Evolutionary conservation across 768 basidiomycete species (phyloP), one percentile per base, ranked within the genome.

Genomic region (Russula lepida): DNA sequence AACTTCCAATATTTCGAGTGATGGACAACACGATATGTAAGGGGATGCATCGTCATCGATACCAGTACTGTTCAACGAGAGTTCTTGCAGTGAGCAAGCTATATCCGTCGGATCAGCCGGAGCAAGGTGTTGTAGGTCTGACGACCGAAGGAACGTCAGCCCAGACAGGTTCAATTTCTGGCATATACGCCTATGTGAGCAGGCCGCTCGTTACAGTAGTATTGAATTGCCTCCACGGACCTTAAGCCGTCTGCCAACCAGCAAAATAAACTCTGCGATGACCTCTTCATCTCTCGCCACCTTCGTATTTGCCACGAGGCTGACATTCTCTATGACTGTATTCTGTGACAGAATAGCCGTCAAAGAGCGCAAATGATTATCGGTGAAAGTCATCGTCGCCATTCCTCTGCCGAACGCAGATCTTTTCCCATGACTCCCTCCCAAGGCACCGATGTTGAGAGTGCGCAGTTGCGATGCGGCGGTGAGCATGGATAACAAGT

Each of bases 301-400:
- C 60, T 84, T 86, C 6, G 76, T 74, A 66, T 88, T 89, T 7
- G 83, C 83, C 7, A 84, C 85, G 8, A 89, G 73, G 67, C 72
- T 88, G 52, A 89, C 59, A 60, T 74, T 77, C 56, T 84, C 80
- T 27, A 89, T 71, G 25, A 69, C 61, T 12, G 64, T 44, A 61
- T 72, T 77, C 0, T 61, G 53, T 23, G 69, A 70, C 41, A 86
- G 67, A 21, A 73, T 59, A 5, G 73, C 71, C 6, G 81, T 80
- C 44, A 87, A 71, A 21, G 69, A 69, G 7, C 57, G 61, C 32
- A 88, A 76, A 0, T 69, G 71, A 9, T 73, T 69, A 69, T 86
- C 83, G 17, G 75, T 82, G 74, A 88, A 73, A 2, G 81, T 84
- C 76, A 83, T 77, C 9, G 77, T 75, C 11, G 78, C 73, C 12